Percentiles rank a stretch among this genome's conserved stretches.
Evolutionary conservation across 768 basidiomycete species (phyloP).

Genomic region (Mycena kentingensis): DNA sequence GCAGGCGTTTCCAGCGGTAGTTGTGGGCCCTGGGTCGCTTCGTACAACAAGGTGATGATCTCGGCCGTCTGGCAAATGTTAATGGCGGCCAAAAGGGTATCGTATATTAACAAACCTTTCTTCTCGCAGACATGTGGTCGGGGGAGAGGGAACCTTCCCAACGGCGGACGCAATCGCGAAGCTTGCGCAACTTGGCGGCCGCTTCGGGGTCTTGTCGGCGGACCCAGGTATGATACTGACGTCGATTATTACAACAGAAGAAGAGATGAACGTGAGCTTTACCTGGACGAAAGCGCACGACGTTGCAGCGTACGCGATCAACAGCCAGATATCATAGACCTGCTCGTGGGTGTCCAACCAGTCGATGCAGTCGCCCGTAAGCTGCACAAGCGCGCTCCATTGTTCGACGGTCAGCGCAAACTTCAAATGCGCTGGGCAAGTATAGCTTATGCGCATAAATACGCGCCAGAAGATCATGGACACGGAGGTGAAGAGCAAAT

Average conservation of each 20-base stretch:
- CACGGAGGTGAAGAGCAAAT: constrained; percentile 85
- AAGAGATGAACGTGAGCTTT: constrained; percentile 23
- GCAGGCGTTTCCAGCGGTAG: constrained; percentile 57
- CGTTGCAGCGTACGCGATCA: constrained; percentile 86
- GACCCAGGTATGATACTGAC: constrained; percentile 92
- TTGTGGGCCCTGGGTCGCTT: constrained; percentile 82
- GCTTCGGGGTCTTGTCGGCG: constrained; percentile 78
- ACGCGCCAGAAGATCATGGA: constrained; percentile 98
- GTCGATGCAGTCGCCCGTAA: constrained; percentile 82
- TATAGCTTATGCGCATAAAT: constrained; percentile 96
- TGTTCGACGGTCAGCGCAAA: constrained; percentile 79
- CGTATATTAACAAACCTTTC: constrained; percentile 63
- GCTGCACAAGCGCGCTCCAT: constrained; percentile 71
- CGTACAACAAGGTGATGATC: constrained; percentile 88
- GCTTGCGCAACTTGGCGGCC: constrained; percentile 69
- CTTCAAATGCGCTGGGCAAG: constrained; percentile 86
- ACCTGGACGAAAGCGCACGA: constrained; percentile 92
- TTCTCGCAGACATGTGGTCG: constrained; percentile 92
- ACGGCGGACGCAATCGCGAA: constrained; percentile 80
- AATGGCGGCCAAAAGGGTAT: constrained; percentile 12
- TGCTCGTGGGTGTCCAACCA: constrained; percentile 85
- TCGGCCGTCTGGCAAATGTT: constrained; percentile 69
- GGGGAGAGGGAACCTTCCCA: constrained; percentile 89
- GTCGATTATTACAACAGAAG: constrained; percentile 8
- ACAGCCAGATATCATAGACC: constrained; percentile 83